Conservation (phyloP, 2,329 filamentous ascomycete species). For the Aspergillus candidus region DNA sequence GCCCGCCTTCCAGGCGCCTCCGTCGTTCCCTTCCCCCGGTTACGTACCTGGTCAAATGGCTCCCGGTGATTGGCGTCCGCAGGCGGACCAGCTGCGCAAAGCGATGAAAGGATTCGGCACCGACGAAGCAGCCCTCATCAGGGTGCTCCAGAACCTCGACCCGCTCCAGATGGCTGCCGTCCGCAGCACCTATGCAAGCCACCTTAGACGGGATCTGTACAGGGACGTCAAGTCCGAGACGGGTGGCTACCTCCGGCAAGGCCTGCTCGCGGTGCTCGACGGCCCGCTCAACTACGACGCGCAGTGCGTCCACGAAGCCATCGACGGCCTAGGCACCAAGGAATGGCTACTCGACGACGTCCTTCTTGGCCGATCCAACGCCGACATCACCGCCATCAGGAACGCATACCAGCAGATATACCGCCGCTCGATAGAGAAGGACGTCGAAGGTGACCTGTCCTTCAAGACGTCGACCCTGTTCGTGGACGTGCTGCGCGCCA, state of each 20-base stretch:
- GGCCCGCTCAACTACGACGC: constrained; percentile 77
- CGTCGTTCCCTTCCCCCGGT: constrained; percentile 63
- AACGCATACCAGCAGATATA: constrained; percentile 64
- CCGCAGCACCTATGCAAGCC: constrained; percentile 60
- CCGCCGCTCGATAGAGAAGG: constrained; percentile 60
- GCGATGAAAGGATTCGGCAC: constrained; percentile 96
- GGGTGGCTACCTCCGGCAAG: constrained; percentile 65
- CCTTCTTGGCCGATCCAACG: constrained; percentile 74
- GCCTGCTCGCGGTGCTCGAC: constrained; percentile 65
- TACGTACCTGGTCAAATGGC: constrained; percentile 68
- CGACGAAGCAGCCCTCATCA: constrained; percentile 71
- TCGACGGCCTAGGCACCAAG: constrained; percentile 78
- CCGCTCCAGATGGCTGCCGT: constrained; percentile 69
- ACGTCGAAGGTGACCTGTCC: constrained; percentile 72
- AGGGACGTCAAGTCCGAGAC: constrained; percentile 74
- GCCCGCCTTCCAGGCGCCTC: constrained; percentile 21
- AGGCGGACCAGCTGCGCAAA: constrained; percentile 65
- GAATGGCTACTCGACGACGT: constrained; percentile 81
- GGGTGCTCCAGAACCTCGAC: constrained; percentile 64
- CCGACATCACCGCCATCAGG: constrained; percentile 84
- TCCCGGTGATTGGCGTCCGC: constrained; percentile 57
- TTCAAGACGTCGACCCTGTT: constrained; percentile 84
- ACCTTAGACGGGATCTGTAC: constrained; percentile 61
- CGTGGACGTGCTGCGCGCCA: constrained; percentile 68
- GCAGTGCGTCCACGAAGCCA: constrained; percentile 61